phyloP scores from a whole-genome alignment of 176 grass and related monocot species.

The Carex pumila region DNA sequence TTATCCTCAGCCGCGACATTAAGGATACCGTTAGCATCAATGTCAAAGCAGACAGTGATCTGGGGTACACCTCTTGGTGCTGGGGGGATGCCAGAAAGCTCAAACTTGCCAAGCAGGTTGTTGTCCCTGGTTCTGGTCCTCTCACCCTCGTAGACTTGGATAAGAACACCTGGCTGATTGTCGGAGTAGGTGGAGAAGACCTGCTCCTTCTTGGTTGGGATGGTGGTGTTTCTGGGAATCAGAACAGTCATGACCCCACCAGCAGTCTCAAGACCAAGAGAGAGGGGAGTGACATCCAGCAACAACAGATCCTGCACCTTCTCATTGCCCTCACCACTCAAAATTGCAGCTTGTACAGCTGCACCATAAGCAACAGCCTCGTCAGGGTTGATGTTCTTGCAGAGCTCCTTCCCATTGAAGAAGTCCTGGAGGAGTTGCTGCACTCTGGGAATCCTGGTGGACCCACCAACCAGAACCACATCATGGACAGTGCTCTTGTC shows the following conservation, averaged over 20 bases:
- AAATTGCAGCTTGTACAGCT: slow-evolving; percentile 78
- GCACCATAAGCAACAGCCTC: slow-evolving; percentile 95
- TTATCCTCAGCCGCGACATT: slow-evolving; percentile 87
- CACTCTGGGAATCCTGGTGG: slow-evolving; percentile 77
- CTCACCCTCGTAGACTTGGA: slow-evolving; percentile 89
- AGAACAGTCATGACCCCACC: slow-evolving; percentile 74
- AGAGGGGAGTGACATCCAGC: slow-evolving; percentile 72
- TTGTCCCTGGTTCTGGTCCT: slow-evolving; percentile 69
- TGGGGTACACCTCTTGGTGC: slow-evolving; percentile 68
- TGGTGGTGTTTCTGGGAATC: slow-evolving; percentile 85
- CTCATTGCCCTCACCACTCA: slow-evolving; percentile 81
- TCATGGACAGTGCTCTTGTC: slow-evolving; percentile 85
- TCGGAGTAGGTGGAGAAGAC: slow-evolving; percentile 92
- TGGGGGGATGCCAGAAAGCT: slow-evolving; percentile 79
- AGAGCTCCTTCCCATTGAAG: slow-evolving; percentile 94
- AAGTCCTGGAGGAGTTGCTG: slow-evolving; percentile 93
- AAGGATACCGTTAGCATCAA: slow-evolving; percentile 76
- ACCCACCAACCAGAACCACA: slow-evolving; percentile 81
- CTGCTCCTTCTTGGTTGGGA: slow-evolving; percentile 87
- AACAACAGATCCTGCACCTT: slow-evolving; percentile 79
- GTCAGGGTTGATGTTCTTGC: slow-evolving; percentile 98
- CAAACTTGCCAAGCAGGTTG: slow-evolving; percentile 82
- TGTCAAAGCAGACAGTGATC: slow-evolving; percentile 84
- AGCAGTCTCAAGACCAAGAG: slow-evolving; percentile 60
- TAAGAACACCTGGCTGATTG: slow-evolving; percentile 83